Percentiles rank a stretch among this genome's conserved stretches.
phyloP scores from a whole-genome alignment of 768 basidiomycete genomes.

The Suillus clintonianus region DNA sequence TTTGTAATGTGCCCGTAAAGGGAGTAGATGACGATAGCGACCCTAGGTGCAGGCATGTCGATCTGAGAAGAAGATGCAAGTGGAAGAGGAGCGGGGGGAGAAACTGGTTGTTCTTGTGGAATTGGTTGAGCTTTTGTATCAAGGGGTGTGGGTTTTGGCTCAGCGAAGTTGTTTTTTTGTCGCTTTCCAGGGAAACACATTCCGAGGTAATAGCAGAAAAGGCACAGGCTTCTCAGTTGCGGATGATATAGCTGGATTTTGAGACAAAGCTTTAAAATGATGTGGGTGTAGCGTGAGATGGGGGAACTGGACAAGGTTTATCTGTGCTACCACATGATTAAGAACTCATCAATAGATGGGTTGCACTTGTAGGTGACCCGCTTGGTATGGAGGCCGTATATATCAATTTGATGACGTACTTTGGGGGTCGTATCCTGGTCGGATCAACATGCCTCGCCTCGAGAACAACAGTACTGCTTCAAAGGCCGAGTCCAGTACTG shows the following conservation, averaged over 20 bases:
- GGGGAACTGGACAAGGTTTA: neutral
- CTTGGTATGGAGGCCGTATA: constrained; percentile 1
- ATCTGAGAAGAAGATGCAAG: neutral
- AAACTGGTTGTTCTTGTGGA: constrained; percentile 6
- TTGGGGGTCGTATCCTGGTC: neutral
- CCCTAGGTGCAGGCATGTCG: constrained; percentile 30
- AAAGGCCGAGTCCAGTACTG: no score
- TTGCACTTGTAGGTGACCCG: neutral
- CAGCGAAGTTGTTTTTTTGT: constrained; percentile 37
- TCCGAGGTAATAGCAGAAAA: constrained; percentile 7
- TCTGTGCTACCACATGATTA: constrained; percentile 17
- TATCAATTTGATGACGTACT: constrained; percentile 4
- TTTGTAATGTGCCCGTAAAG: constrained; percentile 52
- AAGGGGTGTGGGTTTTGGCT: constrained; percentile 19
- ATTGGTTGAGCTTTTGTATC: constrained; percentile 13
- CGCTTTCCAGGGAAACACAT: constrained; percentile 44
- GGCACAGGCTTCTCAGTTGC: constrained; percentile 1
- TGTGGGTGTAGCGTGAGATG: constrained; percentile 27
- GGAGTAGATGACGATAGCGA: constrained; percentile 52
- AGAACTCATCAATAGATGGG: constrained; percentile 9
- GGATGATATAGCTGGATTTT: constrained; percentile 11
- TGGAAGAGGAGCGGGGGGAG: constrained; percentile 3
- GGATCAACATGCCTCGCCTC: neutral
- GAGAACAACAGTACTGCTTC: neutral
- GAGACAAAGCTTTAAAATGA: constrained; percentile 2